Percentiles rank a stretch among this genome's conserved stretches.
Conservation (phyloP, 495 filamentous ascomycete genomes). For the Hypoxylon subgilvum region DNA sequence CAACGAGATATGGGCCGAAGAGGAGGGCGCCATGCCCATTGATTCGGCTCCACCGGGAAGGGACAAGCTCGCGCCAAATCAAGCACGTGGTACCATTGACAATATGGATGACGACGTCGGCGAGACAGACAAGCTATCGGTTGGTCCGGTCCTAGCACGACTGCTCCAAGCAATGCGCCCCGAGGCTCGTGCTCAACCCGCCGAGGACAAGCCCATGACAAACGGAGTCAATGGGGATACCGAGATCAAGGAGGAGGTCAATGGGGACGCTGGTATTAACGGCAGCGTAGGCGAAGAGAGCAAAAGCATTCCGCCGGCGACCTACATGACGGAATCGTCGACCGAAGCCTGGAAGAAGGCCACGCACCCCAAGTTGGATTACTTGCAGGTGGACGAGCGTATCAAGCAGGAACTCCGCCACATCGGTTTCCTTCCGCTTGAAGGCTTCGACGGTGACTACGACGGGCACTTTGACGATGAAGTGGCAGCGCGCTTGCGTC, state of each 20-base stretch:
- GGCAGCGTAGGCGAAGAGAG: constrained; percentile 42
- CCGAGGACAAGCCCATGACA: constrained; percentile 60
- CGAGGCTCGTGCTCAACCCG: constrained; percentile 70
- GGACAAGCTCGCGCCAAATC: constrained; percentile 75
- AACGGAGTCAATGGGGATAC: constrained; percentile 66
- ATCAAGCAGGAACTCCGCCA: constrained; percentile 90
- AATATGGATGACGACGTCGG: constrained; percentile 80
- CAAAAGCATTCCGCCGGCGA: constrained; percentile 68
- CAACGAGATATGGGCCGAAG: constrained; percentile 88
- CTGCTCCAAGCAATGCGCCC: constrained; percentile 82
- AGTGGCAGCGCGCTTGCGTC: constrained; percentile 83
- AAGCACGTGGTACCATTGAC: constrained; percentile 82
- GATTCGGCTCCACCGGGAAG: constrained; percentile 63
- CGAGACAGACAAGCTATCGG: constrained; percentile 89
- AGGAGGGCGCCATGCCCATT: constrained; percentile 77
- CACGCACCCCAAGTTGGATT: constrained; percentile 73
- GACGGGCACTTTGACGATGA: constrained; percentile 93
- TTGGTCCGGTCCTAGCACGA: constrained; percentile 83
- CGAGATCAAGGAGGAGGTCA: constrained; percentile 57
- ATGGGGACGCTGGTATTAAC: constrained; percentile 52
- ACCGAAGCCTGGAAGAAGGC: constrained; percentile 64
- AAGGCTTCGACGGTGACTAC: constrained; percentile 70
- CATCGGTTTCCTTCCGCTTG: constrained; percentile 82
- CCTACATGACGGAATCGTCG: constrained; percentile 75
- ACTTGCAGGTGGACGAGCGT: constrained; percentile 83